phyloP scores from a whole-genome alignment of 257 asterid genomes.

The Jacaranda copaia region DNA sequence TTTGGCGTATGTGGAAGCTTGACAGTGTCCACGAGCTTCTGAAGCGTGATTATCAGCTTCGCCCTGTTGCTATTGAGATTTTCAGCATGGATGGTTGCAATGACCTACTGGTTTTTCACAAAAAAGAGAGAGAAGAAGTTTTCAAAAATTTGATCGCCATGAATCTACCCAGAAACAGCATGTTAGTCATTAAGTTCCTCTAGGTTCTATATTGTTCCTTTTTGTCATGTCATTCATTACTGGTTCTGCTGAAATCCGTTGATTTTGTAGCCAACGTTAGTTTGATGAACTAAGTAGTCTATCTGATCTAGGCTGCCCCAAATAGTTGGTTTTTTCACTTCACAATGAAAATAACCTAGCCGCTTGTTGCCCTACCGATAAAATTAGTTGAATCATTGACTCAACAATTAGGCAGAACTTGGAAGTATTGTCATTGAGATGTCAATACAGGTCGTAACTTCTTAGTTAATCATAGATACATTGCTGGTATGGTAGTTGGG shows the following conservation, averaged over 20 bases:
- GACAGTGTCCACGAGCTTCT: conserved; percentile 95
- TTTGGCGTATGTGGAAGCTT: conserved; percentile 99
- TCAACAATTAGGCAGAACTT: background rate
- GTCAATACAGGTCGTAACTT: background rate
- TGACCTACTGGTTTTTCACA: conserved; percentile 96
- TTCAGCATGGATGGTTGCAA: conserved; percentile 99
- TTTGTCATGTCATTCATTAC: conserved; percentile 12
- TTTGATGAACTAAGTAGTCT: conserved; percentile 3
- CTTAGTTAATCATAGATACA: background rate
- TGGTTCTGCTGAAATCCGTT: conserved; percentile 3
- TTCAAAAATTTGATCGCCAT: conserved; percentile 91
- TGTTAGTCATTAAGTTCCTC: conserved; percentile 62
- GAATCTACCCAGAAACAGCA: conserved; percentile 99
- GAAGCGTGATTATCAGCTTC: conserved; percentile 98
- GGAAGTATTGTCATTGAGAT: too few species aligned
- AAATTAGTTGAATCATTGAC: background rate
- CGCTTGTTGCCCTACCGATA: background rate
- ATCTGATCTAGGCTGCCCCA: conserved; percentile 7
- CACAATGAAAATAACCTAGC: background rate
- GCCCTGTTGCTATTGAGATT: conserved; percentile 97
- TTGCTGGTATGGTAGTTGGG: background rate
- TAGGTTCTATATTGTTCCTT: conserved; percentile 25
- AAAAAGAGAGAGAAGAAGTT: conserved; percentile 95
- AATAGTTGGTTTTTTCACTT: conserved; percentile 7
- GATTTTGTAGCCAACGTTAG: background rate